Conservation (phyloP, 306 rosid species). For the Ochetophila trinervis region DNA sequence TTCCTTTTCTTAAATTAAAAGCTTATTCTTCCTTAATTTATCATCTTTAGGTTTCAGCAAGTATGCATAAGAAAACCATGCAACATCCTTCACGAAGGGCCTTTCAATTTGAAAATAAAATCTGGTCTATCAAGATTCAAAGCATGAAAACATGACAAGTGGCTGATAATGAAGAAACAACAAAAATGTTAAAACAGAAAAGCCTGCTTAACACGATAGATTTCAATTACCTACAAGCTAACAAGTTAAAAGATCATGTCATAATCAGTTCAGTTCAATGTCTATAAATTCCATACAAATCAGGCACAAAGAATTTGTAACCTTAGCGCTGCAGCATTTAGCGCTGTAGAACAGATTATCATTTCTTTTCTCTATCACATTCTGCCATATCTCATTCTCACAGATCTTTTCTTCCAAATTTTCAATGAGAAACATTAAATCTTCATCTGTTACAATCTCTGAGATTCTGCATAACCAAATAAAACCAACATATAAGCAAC, state of each 20-base stretch:
- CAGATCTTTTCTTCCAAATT: constrained; percentile 53
- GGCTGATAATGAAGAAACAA: background rate
- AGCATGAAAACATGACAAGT: too few species aligned
- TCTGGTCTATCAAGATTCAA: too few species aligned
- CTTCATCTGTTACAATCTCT: constrained; percentile 56
- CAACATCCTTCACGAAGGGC: background rate
- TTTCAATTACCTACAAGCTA: background rate
- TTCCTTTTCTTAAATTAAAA: background rate
- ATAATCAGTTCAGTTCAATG: constrained; percentile 5
- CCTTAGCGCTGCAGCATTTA: constrained; percentile 87
- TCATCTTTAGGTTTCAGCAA: background rate
- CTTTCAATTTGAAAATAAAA: too few species aligned
- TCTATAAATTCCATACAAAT: background rate
- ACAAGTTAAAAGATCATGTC: background rate
- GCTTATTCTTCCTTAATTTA: background rate
- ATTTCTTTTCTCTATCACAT: constrained; percentile 67
- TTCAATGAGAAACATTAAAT: constrained; percentile 62
- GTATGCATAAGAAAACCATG: background rate
- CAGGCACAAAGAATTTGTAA: constrained; percentile 19
- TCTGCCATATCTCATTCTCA: constrained; percentile 64
- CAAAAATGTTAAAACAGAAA: background rate
- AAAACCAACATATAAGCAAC: constrained; percentile 24
- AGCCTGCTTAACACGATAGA: background rate
- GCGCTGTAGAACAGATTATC: constrained; percentile 57
- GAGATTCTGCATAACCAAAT: constrained; percentile 52